phyloP scores from a whole-genome alignment of 768 basidiomycete species.

The Pholiota molesta region DNA sequence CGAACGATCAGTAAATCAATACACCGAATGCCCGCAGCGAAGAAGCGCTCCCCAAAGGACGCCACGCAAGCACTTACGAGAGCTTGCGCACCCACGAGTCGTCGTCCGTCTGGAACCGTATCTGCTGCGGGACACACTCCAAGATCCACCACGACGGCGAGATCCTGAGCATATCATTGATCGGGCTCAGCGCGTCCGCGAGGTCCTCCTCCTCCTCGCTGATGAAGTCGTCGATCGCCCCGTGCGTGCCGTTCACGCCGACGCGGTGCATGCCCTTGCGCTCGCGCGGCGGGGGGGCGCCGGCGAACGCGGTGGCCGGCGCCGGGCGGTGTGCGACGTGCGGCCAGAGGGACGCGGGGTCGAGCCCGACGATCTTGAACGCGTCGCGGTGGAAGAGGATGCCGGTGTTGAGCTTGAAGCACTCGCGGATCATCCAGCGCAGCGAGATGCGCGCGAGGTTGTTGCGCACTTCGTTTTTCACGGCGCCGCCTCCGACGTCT shows the following conservation, averaged over 20 bases:
- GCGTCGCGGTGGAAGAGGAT: conserved; percentile 58
- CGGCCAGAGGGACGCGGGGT: conserved; percentile 47
- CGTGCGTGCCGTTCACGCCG: conserved; percentile 25
- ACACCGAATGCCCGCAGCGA: not conserved
- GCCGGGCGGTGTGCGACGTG: conserved; percentile 42
- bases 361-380: conserved; percentile 49
- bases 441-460: conserved; percentile 72
- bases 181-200: conserved; percentile 50
- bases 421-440: conserved; percentile 77
- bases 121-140: conserved; percentile 49
- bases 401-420: conserved; percentile 56
- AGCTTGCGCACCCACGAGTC: conserved; percentile 40
- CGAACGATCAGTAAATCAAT: not conserved
- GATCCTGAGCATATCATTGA: conserved; percentile 61
- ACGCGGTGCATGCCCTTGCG: conserved; percentile 20
- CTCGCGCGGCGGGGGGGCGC: conserved; percentile 21
- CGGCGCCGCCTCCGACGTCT: conserved; percentile 81
- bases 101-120: conserved; percentile 43
- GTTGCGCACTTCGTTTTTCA: conserved; percentile 55
- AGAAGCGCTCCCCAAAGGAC: not conserved
- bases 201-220: conserved; percentile 66
- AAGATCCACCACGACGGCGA: conserved; percentile 65
- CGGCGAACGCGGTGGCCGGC: conserved; percentile 36
- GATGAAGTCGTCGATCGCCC: conserved; percentile 34
- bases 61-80: conserved; percentile 37